phyloP scores from a whole-genome alignment of 179 eudicot genomes.

The Carnegiea gigantea region DNA sequence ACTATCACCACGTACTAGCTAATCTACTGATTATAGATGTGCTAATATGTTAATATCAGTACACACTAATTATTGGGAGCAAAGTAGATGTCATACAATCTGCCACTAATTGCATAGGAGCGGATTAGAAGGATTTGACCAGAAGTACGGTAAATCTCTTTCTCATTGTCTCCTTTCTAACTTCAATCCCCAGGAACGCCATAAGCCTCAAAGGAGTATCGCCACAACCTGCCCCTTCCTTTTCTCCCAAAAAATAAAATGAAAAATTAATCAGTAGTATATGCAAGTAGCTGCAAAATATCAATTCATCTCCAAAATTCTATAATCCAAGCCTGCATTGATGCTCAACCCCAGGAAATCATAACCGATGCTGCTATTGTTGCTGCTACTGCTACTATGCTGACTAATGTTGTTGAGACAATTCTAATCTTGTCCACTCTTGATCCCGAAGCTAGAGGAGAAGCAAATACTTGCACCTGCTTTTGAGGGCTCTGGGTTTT shows the following conservation, averaged over 20 bases:
- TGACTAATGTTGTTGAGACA: constrained; percentile 32
- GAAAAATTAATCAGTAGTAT: neutral
- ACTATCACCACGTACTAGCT: neutral
- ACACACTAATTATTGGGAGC: neutral
- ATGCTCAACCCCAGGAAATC: constrained; percentile 75
- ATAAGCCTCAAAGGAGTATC: neutral
- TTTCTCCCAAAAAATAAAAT: neutral
- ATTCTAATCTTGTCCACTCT: constrained; percentile 48
- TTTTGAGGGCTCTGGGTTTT: constrained; percentile 34
- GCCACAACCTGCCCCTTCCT: neutral
- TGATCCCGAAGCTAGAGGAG: constrained; percentile 62
- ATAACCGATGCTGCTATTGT: constrained; percentile 35
- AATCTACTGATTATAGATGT: neutral
- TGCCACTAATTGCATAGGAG: constrained; percentile 1
- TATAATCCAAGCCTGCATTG: constrained; percentile 58
- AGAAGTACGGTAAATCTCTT: constrained; percentile 13
- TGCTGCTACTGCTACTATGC: constrained; percentile 16
- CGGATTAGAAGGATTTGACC: constrained; percentile 11
- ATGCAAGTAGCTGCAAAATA: neutral
- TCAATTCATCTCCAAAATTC: constrained; percentile 82
- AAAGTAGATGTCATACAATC: neutral
- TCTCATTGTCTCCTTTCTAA: neutral
- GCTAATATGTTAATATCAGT: neutral
- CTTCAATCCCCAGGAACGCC: neutral
- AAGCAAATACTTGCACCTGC: constrained; percentile 50